Base-by-base conservation (phyloP, 2,329 filamentous ascomycete genomes). In the Huntiella abstrusa region DNA sequence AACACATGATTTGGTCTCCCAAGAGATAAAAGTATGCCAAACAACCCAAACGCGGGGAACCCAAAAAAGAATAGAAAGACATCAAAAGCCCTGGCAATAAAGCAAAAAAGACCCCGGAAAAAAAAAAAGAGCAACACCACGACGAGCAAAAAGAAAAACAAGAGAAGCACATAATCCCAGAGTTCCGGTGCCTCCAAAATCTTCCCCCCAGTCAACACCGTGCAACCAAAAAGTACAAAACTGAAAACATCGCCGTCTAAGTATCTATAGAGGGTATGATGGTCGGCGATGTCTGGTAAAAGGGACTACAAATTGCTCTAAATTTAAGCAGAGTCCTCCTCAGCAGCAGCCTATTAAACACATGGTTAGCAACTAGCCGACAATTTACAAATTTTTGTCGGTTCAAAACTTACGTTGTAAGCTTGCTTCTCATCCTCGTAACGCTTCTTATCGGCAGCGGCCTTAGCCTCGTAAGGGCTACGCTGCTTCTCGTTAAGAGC, bases 351-450 rank as follows among this genome's bases (percentile, higher is more conserved):
- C 54, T 55, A 43, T 39, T 35, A 38, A 46, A 47, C 49, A 43
- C 46, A 51, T 44, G n/a, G 41, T 49, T 45, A 49, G 47, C 33
- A 35, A n/a, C 17, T 36, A 15, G 8, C 4, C 4, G 4, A 3
- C 16, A 33, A 19, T 35, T 8, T 32, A 3, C 10, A n/a, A 5
- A 3, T 1, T 6, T n/a, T 19, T n/a, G 12, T 19, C 17, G 1
- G 33, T 12, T 28, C 2, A 49, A 17, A 38, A 41, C 80, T 70
- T 71, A 92, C 85, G 59, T 85, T 79, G 73, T 93, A 98, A 54
- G 76, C 83, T 55, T 81, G 80, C 76, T 98, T 98, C 76, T 96
- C 86, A 56, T 94, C 84, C 65, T 96, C 88, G 63, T 96, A 98
- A 52, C 91, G 81, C 80, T 96, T 94, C 84, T 96, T 98, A 69